Percentiles rank a stretch among this genome's conserved stretches.
Evolutionary conservation across 1,284 basidiomycete species (phyloP).

Genomic region (Pseudozyma hubeiensis): DNA sequence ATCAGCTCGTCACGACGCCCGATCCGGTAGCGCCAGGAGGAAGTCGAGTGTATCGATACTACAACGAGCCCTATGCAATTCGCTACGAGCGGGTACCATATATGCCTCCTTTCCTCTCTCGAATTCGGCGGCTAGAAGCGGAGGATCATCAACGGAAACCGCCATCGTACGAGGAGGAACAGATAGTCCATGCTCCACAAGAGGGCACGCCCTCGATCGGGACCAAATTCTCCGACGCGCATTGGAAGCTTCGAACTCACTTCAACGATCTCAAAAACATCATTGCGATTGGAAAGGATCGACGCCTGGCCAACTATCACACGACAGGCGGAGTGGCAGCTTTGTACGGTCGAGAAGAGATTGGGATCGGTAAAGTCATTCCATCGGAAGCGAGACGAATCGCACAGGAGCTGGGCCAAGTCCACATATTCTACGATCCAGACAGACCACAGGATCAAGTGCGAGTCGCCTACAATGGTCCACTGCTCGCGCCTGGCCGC

Average conservation of each 20-base stretch:
- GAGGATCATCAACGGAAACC: neutral
- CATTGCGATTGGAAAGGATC: constrained; percentile 1
- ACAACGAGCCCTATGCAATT: neutral
- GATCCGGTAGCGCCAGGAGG: neutral
- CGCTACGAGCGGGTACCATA: neutral
- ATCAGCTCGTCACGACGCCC: neutral
- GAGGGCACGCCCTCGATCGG: neutral
- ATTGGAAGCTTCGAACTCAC: neutral
- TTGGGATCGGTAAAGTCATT: neutral
- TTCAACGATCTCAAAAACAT: neutral
- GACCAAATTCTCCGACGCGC: neutral
- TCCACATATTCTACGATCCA: constrained; percentile 9
- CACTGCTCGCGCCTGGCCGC: neutral
- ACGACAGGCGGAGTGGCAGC: constrained; percentile 9
- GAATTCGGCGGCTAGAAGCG: neutral
- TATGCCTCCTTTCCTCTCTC: neutral
- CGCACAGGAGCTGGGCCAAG: constrained; percentile 10
- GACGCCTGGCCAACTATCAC: constrained; percentile 2
- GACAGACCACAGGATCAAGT: constrained; percentile 1
- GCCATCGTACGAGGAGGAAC: too few relatives aligned
- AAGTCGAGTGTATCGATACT: neutral
- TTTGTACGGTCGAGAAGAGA: neutral
- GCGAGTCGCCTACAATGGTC: neutral
- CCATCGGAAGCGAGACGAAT: constrained; percentile 5
- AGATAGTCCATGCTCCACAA: neutral